Base-by-base conservation (phyloP, 306 rosid species). In the Dalbergia cultrata region DNA sequence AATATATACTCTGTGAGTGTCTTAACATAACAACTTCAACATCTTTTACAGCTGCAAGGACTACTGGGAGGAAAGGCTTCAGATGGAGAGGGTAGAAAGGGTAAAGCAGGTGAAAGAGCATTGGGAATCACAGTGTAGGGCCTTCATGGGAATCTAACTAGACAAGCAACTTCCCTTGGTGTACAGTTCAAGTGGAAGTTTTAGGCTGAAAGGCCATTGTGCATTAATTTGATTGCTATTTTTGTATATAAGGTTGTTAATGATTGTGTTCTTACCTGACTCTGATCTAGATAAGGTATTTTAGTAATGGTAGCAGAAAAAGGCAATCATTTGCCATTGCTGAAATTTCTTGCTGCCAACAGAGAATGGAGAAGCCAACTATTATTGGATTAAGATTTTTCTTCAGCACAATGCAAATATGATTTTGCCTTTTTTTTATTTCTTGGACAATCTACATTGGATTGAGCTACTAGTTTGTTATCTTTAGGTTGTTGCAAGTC, bases 61-160 rank as follows among this genome's bases (percentile, higher is more conserved):
- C 9, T 93, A 95, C 85, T 93, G 99, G 99, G 91, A 83, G 75
- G 70, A 83, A 80, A 84, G 98, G 79, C 92, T 87, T 67, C 85
- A 63, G 63, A 77, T 81, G 26, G 99, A 95, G 17, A 90, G 94
- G 84, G 83, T 39, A 0, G 98, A 91, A 80, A 90, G 99, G 84
- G 72, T 95, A n/a, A 90, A 78, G 68, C 96, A 90, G 82, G 86
- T 78, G 21, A 95, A 95, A 87, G 89, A 91, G 77, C 90, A 95
- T 49, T 95, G 99, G 99, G 95, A 91, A 74, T 70, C 69, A 12
- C 91, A 86, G 35, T 91, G 94, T 54, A 85, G 90, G 61, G 84
- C 81, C 4, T 81, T 90, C 79, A 52, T 89, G 86, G 99, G 94
- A 0, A 17, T 89, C 64, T 92, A 41, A 76, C 7, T 17, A 50